Base-by-base conservation (phyloP, 2,329 filamentous ascomycete species). In the Talaromyces rugulosus region DNA sequence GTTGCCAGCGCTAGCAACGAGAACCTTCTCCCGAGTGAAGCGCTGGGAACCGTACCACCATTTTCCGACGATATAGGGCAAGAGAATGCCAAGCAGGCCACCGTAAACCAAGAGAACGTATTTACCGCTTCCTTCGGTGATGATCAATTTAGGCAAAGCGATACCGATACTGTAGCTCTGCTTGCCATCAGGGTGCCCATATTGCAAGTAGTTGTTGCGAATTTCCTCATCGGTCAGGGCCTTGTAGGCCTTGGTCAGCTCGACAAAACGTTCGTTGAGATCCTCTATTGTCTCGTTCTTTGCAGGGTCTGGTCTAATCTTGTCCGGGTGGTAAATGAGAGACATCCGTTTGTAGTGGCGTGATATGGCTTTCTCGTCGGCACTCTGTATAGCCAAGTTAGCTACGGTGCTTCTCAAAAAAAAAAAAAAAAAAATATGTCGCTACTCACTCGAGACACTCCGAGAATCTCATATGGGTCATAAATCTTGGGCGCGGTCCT, bases 41-140 rank as follows among this genome's bases (percentile, higher is more conserved):
- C 89, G 87, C 77, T 96, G 94, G 36, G 92, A 96, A 64, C 96
- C 95, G 74, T 99, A 99, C 95, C 95, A 99, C 95, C 95, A 99
- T 63, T 90, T 92, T 55, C 95, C 95, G 61, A 99, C 94, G 55
- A 95, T 82, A 75, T 96, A 99, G 2, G 95, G 95, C 58, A 99
- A 82, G 63, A 97, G 81, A 64, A 98, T 91, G 60, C 94, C 95
- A 58, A 99, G 87, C 44, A 98, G 84, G 36, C 89, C 78, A 42
- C 92, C 93, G 75, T 99, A 99, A 66, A 97, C 84, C 62, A 97
- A 82, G 64, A 99, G 82, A 59, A 99, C 90, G 72, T 96, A 98
- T 81, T 97, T 98, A 67, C 93, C 94, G 75, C 95, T 96, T 60
- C 93, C 94, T 68, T 97, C 92, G 14, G 91, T 90, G 60, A 99